phyloP scores from a whole-genome alignment of 2,329 filamentous ascomycete species.

The Trichoderma koningii region DNA sequence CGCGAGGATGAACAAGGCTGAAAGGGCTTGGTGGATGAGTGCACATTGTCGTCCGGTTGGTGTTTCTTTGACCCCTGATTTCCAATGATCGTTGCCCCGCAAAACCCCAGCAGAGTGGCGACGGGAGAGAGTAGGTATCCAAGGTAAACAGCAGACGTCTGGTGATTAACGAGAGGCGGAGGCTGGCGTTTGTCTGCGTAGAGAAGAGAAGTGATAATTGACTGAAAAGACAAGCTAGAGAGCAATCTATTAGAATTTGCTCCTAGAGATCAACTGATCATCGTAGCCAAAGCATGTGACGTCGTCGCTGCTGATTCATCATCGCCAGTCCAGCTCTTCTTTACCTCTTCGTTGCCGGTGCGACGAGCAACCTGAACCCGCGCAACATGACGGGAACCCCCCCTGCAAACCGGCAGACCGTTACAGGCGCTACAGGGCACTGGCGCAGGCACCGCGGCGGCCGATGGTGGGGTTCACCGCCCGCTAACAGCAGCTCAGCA shows the following conservation, averaged over 20 bases:
- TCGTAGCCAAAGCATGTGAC: no score
- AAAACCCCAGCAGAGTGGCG: conserved; percentile 16
- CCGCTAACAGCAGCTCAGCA: conserved; percentile 20
- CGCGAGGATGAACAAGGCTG: conserved; percentile 7
- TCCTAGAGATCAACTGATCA: no score
- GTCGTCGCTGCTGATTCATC: no score
- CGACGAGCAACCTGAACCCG: no score
- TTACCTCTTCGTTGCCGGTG: no score
- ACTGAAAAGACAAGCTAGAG: no score
- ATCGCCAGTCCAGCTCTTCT: no score
- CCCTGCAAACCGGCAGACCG: no score
- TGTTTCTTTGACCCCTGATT: no score
- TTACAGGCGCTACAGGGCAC: neutral
- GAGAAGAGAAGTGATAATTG: neutral
- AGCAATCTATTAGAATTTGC: no score
- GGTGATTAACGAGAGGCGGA: neutral
- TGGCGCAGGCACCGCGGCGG: conserved; percentile 13
- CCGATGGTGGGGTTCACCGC: conserved; percentile 32
- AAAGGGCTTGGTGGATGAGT: neutral
- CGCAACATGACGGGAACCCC: no score
- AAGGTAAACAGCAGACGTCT: neutral
- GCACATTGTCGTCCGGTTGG: no score
- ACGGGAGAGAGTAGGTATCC: neutral
- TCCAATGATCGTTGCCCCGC: conserved; percentile 5
- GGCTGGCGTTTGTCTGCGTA: neutral